A percentile compares a stretch with the other conserved stretches of the same genome.
These are phyloP conservation scores for Sporisorium scitamineum DNA, from an alignment of 1,284 basidiomycete genomes.

Conservation along the genomic window DNA sequence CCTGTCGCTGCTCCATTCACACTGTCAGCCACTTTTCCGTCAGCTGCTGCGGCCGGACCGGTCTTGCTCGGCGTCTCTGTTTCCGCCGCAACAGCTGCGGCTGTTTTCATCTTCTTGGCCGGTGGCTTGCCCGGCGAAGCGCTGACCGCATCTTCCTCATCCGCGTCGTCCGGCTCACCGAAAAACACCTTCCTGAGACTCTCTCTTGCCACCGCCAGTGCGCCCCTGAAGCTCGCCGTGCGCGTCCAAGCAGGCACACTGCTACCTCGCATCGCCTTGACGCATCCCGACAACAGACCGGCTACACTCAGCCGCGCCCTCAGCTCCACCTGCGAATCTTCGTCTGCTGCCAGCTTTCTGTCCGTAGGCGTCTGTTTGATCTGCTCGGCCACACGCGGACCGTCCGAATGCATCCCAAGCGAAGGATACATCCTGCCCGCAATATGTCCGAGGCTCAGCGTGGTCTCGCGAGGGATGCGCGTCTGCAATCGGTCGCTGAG, in stretches of 20 bases:
- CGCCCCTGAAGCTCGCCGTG: slow-evolving; percentile 22
- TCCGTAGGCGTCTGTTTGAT: slow-evolving; percentile 22
- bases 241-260: slow-evolving; percentile 25
- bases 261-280: slow-evolving; percentile 42
- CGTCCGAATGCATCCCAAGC: slow-evolving; percentile 45
- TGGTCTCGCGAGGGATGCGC: slow-evolving; percentile 33
- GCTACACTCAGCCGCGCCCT: slow-evolving; percentile 40
- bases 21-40: not conserved
- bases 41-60: not conserved
- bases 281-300: slow-evolving; percentile 41
- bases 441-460: slow-evolving; percentile 27
- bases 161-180: slow-evolving; percentile 7
- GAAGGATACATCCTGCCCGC: slow-evolving; percentile 49
- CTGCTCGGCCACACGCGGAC: slow-evolving; percentile 43
- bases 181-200: slow-evolving; percentile 10
- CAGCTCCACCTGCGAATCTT: slow-evolving; percentile 44
- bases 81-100: not conserved
- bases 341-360: slow-evolving; percentile 31
- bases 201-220: slow-evolving; percentile 13
- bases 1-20: not conserved
- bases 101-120: slow-evolving; percentile 14
- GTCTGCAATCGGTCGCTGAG: slow-evolving; percentile 35
- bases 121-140: slow-evolving; percentile 17
- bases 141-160: slow-evolving; percentile 6
- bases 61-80: not conserved